phyloP scores from a whole-genome alignment of 140 eudicot species.

The Senecio squalidus region DNA sequence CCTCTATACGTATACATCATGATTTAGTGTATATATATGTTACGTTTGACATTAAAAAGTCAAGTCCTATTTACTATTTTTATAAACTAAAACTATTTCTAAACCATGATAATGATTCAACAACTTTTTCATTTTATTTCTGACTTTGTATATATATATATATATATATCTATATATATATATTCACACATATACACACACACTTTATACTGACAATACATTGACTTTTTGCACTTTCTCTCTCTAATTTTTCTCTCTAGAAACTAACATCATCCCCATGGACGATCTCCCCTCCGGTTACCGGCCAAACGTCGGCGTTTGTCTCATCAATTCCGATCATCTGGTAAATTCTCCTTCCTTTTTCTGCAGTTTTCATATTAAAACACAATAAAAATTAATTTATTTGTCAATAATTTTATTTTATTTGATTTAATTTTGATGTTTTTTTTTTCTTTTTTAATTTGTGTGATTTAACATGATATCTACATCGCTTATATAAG shows the following conservation, averaged over 20 bases:
- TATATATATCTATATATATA: no score
- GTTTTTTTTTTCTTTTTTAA: background rate
- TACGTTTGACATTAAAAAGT: no score
- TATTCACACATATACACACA: no score
- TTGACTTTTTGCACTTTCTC: conserved; percentile 32
- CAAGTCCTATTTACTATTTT: no score
- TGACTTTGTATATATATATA: background rate
- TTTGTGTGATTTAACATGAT: no score
- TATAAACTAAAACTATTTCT: no score
- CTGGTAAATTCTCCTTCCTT: conserved; percentile 34
- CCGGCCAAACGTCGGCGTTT: conserved; percentile 97
- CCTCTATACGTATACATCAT: no score
- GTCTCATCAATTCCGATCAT: conserved; percentile 78
- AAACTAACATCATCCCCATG: conserved; percentile 25
- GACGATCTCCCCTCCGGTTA: conserved; percentile 91
- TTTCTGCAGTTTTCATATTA: conserved; percentile 1
- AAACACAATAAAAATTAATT: no score
- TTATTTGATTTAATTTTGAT: background rate
- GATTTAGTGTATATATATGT: no score
- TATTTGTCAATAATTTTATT: background rate
- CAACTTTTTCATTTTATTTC: no score
- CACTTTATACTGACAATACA: conserved; percentile 38
- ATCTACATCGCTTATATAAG: no score
- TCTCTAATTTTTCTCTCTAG: background rate
- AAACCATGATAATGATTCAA: no score